These are phyloP conservation scores for Sphagnum fallax DNA, from an alignment of 228 moss, liverwort and hornwort species.

Conservation along the genomic window DNA sequence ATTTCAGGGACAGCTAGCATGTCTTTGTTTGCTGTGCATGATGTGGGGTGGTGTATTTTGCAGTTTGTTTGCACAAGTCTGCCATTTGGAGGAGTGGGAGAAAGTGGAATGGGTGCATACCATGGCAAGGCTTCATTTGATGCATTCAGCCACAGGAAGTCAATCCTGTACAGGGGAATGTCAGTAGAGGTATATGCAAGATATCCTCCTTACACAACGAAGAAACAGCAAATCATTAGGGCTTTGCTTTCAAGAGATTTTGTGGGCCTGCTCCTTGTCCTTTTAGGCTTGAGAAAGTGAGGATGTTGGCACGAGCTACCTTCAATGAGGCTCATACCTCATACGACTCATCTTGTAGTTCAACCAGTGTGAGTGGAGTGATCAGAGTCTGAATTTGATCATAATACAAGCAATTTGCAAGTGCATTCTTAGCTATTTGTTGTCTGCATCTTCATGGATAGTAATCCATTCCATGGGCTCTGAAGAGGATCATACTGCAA, in stretches of 20 bases:
- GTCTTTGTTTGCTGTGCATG: no score
- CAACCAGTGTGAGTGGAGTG: no score
- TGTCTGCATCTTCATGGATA: no score
- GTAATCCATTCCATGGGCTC: no score
- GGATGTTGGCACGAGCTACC: no score
- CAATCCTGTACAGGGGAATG: not conserved
- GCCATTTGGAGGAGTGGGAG: constrained; percentile 8
- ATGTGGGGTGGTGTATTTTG: not conserved
- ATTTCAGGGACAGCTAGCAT: not conserved
- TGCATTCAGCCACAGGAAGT: constrained; percentile 4
- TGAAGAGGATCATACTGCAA: no score
- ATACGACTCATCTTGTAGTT: no score
- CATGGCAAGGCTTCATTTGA: constrained; percentile 3
- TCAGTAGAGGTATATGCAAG: constrained; percentile 1
- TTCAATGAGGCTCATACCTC: no score
- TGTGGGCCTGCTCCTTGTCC: not conserved
- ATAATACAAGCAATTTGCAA: no score
- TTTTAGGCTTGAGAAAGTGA: constrained; percentile 1
- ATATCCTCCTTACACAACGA: not conserved
- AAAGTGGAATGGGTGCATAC: constrained; percentile 7
- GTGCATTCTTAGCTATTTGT: no score
- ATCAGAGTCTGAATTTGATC: no score
- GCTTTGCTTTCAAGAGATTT: constrained; percentile 3
- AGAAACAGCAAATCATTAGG: not conserved
- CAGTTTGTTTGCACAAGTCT: constrained; percentile 2